Base-by-base conservation (phyloP, 495 filamentous ascomycete species). In the Sordaria brevicollis region DNA sequence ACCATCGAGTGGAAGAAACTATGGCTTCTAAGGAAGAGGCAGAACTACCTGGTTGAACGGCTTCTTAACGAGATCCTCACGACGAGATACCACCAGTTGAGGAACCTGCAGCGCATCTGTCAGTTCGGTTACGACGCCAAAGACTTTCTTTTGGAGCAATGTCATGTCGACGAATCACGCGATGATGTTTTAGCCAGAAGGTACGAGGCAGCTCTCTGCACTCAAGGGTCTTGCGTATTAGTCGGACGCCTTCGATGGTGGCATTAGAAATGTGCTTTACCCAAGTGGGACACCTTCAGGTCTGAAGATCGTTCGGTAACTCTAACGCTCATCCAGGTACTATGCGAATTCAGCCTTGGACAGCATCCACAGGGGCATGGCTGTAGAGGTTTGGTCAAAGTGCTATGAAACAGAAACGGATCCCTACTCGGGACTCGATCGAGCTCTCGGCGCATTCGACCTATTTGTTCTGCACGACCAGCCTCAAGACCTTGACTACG, bases 121-220 rank as follows among this genome's bases (percentile, higher is more conserved):
- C 79, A 83, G 49, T 81, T 88, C 72, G 95, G 93, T 1, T 94
- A 92, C 70, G 93, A 98, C 84, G 92, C 88, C 25, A 97, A 97
- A 76, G 95, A 97, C 76, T 89, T 87, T 29, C 83, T 99, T 39
- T 72, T 94, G 49, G 83, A 85, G 69, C 88, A 96, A 73, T 85
- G 85, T 65, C 79, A 81, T 10, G 81, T 85, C 36, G 81, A 83
- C 35, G 84, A 89, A n/a, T 82, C 86, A 17, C 82, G 77, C 13
- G 88, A 91, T 25, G 94, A 99, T 82, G 84, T 89, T 67, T 80
- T 99, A 72, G 92, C 95, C 17, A 86, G 93, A 81, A 90, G 91
- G 89, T 97, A 78, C 66, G 76, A 68, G 37, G 38, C 5, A 39
- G 49, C 13, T 62, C 25, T 62, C 49, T 62, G 49, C 49, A 31